Evolutionary conservation across 306 rosid species (phyloP), one percentile per base, ranked within the genome.

Genomic region (Quercus rubra): DNA sequence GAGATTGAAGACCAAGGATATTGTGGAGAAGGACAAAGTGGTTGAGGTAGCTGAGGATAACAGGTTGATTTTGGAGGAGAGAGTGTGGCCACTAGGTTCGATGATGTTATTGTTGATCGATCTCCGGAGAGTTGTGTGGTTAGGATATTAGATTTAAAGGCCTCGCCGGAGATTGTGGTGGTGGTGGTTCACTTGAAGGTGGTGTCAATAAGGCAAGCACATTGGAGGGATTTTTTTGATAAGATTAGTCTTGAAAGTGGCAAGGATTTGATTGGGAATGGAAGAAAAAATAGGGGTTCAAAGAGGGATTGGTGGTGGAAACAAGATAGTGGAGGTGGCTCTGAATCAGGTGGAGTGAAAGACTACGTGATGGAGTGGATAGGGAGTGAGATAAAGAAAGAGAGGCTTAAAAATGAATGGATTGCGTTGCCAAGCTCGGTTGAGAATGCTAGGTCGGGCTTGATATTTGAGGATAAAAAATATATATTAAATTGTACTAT

Each of bases 281-380:
- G 84, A 57, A 86, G 83, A 61, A 4, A 85, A 4, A 75, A 73
- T 81, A 84, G 85, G 77, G 73, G 66, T 58, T 86, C 85, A 1
- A 77, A 86, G 79, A 92, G 73, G 79, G 94, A 89, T 81, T 90
- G 86, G 93, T 87, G 95, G 97, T 83, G 89, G 91, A 87, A 85
- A 76, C 92, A 93, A 33, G 93, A 93, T n/a, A 86, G 58, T 77
- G 92, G 81, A 64, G 71, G 35, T 4, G 5, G 5, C 5, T 4
- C 1, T 31, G 35, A 31, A 31, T 31, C 1, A 6, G 71, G 86
- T 73, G n/a, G 86, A 58, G 76, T 76, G 89, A 86, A 92, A 91
- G 97, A 89, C 78, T 91, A 92, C 77, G 97, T 94, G 31, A 87
- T 89, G 93, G 93, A 91, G 58, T 92, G 97, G 98, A 90, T 94